A percentile compares a stretch with the other conserved stretches of the same genome.
These are phyloP conservation scores for Rubia tinctorum DNA, from an alignment of 305 asterid species.

Conservation along the genomic window DNA sequence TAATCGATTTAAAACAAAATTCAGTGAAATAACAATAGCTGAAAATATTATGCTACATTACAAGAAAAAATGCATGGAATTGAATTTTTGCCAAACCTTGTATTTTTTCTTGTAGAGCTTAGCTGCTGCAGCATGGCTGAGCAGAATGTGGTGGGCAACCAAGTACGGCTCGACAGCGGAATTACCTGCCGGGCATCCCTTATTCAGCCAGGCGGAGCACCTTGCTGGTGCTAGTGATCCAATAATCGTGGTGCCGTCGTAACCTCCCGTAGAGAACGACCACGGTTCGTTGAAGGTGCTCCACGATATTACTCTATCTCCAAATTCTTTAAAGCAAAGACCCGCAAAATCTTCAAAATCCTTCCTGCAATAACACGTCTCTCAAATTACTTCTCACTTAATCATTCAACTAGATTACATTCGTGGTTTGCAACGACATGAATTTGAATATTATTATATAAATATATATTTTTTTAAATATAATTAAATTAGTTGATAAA, in stretches of 20 bases:
- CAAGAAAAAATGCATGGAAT: neutral
- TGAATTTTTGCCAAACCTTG: neutral
- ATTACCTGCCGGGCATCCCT: slow-evolving; percentile 24
- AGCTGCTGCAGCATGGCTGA: slow-evolving; percentile 16
- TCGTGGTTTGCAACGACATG: no score
- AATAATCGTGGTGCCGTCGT: slow-evolving; percentile 29
- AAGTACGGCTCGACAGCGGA: slow-evolving; percentile 24
- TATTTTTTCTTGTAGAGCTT: slow-evolving; percentile 23
- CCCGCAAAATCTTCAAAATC: slow-evolving; percentile 27
- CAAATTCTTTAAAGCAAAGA: slow-evolving; percentile 35
- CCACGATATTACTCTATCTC: slow-evolving; percentile 37
- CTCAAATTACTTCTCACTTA: neutral
- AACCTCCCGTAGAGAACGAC: slow-evolving; percentile 31
- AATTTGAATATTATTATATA: no score
- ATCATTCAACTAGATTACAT: no score
- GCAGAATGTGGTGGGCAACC: slow-evolving; percentile 24
- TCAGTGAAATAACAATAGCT: no score
- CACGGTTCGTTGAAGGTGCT: slow-evolving; percentile 35
- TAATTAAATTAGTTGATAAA: no score
- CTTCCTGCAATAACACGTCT: slow-evolving; percentile 3
- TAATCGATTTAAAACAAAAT: no score
- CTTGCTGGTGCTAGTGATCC: slow-evolving; percentile 21
- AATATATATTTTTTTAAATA: no score
- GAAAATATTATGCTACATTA: no score
- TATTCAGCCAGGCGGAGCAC: slow-evolving; percentile 13